Base-by-base conservation (phyloP, 208 protist genomes). In the Herpetomonas samuelpessoai region DNA sequence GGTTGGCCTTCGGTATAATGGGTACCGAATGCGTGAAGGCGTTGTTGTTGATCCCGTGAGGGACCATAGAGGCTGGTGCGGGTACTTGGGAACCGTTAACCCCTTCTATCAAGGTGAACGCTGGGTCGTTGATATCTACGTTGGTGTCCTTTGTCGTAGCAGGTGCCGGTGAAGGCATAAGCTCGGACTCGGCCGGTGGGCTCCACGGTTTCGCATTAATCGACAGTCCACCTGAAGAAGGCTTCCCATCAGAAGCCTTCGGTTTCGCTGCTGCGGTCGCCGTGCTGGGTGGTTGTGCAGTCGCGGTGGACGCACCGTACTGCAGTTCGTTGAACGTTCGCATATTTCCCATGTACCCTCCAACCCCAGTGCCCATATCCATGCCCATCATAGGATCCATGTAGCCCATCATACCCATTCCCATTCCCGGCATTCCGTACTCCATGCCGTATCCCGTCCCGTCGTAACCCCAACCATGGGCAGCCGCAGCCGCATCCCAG, bases 1-100 rank as follows among this genome's bases (percentile, higher is more conserved):
- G 74, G 35, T 79, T 51, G 2, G 62, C 50, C 21, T 74, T 48
- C 1, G 76, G 76, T 39, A 71, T 45, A 26, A 80, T 21, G 9
- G 57, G 66, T 50, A 77, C 65, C 2, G 76, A 82, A 56, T 90
- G 83, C 1, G 74, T 65, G 66, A 84, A 90, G 7, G 72, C 41
- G 38, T 71, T 86, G 55, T 31, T 71, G 47, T 49, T 66, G 0
- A 55, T 57, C 24, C 81, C 73, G 25, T 57, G 75, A 6, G 55
- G 56, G 2, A 76, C 22, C 54, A 90, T 72, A 1, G 83, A 67
- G 25, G 71, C 65, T 22, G 83, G 83, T 10, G 73, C 58, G 21
- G 64, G 38, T 16, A 79, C 71, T 18, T 56, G 49, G 9, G 54
- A 61, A 14, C 68, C 76, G 18, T 65, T 55, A 0, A 67, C 29